Evolutionary conservation across 495 filamentous ascomycete genomes (phyloP).

Genomic region (Platismatia glauca): DNA sequence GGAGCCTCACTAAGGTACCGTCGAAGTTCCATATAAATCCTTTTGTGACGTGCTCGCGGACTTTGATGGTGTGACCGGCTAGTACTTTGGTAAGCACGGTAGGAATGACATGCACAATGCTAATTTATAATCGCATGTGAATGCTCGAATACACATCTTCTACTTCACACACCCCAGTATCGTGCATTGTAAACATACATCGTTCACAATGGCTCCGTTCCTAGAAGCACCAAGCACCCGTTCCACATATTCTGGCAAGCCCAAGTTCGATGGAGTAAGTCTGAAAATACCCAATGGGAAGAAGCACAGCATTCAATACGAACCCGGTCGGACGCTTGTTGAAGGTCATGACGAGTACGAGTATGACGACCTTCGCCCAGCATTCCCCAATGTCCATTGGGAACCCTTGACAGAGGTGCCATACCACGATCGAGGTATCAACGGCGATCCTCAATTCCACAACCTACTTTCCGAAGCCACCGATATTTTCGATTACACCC

Average conservation of each 20-base stretch:
- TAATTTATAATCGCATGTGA: not conserved
- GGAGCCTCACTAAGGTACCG: not conserved
- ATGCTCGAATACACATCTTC: not conserved
- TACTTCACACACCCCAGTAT: not conserved
- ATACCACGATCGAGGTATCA: slow-evolving; percentile 48
- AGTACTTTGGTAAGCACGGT: not conserved
- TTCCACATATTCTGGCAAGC: not conserved
- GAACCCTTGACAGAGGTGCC: slow-evolving; percentile 39
- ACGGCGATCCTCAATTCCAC: slow-evolving; percentile 47
- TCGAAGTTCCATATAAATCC: not conserved
- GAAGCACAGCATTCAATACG: slow-evolving; percentile 21
- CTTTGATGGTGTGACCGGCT: not conserved
- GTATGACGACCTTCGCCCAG: slow-evolving; percentile 47
- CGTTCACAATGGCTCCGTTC: slow-evolving; percentile 4
- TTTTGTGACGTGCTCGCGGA: not conserved
- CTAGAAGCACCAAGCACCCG: not conserved
- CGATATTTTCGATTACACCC: slow-evolving; percentile 52
- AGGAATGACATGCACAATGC: not conserved
- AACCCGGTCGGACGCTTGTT: slow-evolving; percentile 42
- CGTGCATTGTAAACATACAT: not conserved
- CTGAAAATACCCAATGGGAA: not conserved
- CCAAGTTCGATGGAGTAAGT: not conserved
- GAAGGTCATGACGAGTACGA: slow-evolving; percentile 43
- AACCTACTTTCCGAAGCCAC: slow-evolving; percentile 42
- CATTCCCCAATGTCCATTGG: slow-evolving; percentile 51